phyloP scores from a whole-genome alignment of 768 basidiomycete species.

The Mrakia frigida region DNA sequence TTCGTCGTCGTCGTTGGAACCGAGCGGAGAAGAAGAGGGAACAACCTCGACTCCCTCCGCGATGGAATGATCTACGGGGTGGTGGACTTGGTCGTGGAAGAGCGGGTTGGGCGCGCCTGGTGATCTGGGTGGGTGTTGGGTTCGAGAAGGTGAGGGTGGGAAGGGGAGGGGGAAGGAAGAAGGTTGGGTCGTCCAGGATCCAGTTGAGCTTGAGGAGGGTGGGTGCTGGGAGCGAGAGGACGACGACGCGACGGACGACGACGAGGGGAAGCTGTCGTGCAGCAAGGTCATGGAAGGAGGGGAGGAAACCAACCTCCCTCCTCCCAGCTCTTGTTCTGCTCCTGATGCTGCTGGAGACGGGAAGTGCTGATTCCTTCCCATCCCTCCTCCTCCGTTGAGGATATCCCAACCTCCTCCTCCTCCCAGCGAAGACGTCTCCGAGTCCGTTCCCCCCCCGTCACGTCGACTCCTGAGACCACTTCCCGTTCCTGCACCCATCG shows the following conservation, averaged over 20 bases:
- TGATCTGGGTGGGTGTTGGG: neutral
- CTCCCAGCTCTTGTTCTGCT: neutral
- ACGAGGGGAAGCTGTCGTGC: too few species aligned
- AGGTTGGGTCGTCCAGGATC: neutral
- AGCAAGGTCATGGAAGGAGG: slow-evolving; percentile 1
- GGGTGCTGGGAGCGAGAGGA: too few species aligned
- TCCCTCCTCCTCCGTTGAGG: neutral
- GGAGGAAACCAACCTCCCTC: neutral
- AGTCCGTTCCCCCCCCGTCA: too few species aligned
- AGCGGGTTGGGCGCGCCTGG: neutral
- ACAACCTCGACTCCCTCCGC: neutral
- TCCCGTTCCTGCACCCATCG: neutral
- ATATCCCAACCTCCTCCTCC: neutral
- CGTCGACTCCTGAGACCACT: neutral
- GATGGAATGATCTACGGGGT: neutral
- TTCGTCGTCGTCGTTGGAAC: neutral
- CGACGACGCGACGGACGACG: neutral
- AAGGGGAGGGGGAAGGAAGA: neutral
- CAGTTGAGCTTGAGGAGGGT: too few species aligned
- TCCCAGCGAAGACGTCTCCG: neutral
- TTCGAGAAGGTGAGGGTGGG: neutral
- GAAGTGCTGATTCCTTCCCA: too few species aligned
- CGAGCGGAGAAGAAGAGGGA: neutral
- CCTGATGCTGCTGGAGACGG: too few species aligned
- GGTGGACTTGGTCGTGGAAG: neutral